These are phyloP conservation scores for Hordeum pubiflorum DNA, from an alignment of 202 grass and related monocot species.

Conservation along the genomic window DNA sequence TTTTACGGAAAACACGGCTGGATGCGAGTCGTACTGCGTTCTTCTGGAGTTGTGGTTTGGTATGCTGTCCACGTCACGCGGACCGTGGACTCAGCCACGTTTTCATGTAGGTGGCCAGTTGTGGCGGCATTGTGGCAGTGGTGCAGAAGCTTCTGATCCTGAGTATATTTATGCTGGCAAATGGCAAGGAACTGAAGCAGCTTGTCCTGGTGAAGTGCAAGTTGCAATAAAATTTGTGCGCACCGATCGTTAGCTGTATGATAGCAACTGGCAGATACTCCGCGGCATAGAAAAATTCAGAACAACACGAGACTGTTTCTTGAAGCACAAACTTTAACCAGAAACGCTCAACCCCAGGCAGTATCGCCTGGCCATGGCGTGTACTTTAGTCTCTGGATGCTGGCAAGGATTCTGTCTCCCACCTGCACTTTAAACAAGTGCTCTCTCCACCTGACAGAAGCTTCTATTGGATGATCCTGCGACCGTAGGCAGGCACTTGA, in stretches of 20 bases:
- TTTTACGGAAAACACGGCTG: background rate
- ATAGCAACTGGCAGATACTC: background rate
- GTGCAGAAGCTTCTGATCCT: background rate
- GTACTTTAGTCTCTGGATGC: background rate
- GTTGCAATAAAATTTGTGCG: background rate
- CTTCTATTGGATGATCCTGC: background rate
- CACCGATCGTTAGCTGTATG: background rate
- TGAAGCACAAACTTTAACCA: slow-evolving; percentile 1
- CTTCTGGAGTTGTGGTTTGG: background rate
- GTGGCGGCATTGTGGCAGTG: background rate
- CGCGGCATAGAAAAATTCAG: background rate
- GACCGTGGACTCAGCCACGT: background rate
- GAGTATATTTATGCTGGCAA: slow-evolving; percentile 4
- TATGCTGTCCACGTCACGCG: background rate
- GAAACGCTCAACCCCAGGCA: background rate
- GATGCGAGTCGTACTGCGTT: background rate
- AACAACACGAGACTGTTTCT: background rate
- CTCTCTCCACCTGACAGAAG: background rate
- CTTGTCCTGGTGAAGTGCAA: background rate
- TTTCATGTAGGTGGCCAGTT: background rate
- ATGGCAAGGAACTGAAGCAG: background rate
- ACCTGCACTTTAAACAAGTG: background rate
- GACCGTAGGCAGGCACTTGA: background rate
- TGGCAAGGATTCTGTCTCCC: background rate
- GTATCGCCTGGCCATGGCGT: background rate